These are phyloP conservation scores for Microdochium bolleyi DNA, from an alignment of 2,329 filamentous ascomycete genomes.

Conservation along the genomic window DNA sequence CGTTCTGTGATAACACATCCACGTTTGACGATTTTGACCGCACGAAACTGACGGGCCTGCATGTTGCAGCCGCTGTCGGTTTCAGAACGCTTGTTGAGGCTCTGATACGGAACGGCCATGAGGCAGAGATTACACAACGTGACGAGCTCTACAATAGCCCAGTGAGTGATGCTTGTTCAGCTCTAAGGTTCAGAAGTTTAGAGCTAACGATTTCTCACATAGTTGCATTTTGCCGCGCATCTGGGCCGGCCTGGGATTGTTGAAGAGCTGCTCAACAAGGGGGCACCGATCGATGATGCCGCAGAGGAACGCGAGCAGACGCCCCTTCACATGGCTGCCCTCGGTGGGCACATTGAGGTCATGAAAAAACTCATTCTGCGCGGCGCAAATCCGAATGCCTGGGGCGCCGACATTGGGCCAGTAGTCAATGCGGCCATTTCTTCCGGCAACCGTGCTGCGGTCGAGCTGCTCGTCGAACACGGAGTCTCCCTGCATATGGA, in stretches of 20 bases:
- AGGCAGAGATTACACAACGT: constrained; percentile 20
- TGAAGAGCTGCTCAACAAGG: constrained; percentile 24
- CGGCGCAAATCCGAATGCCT: constrained; percentile 27
- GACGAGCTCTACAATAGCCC: constrained; percentile 24
- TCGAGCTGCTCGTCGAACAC: constrained; percentile 28
- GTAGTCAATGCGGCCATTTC: constrained; percentile 32
- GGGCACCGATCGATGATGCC: constrained; percentile 24
- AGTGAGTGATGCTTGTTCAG: constrained; percentile 12
- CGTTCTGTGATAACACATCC: constrained; percentile 21
- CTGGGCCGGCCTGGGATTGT: constrained; percentile 25
- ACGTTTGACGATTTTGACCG: constrained; percentile 20
- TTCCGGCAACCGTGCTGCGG: constrained; percentile 30
- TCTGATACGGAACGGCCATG: constrained; percentile 27
- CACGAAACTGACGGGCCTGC: constrained; percentile 23
- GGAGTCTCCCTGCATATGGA: constrained; percentile 25
- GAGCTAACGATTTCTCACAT: neutral
- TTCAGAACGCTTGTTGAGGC: constrained; percentile 27
- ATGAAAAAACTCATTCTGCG: constrained; percentile 29
- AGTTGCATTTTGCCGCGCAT: constrained; percentile 22
- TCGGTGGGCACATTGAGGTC: constrained; percentile 26
- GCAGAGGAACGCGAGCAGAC: constrained; percentile 21
- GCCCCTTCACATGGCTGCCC: constrained; percentile 29
- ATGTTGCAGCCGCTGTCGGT: constrained; percentile 28
- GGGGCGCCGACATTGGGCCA: constrained; percentile 15
- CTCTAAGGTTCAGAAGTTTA: no score